phyloP scores from a whole-genome alignment of 2,329 filamentous ascomycete species.

The Podosphaera leucotricha region DNA sequence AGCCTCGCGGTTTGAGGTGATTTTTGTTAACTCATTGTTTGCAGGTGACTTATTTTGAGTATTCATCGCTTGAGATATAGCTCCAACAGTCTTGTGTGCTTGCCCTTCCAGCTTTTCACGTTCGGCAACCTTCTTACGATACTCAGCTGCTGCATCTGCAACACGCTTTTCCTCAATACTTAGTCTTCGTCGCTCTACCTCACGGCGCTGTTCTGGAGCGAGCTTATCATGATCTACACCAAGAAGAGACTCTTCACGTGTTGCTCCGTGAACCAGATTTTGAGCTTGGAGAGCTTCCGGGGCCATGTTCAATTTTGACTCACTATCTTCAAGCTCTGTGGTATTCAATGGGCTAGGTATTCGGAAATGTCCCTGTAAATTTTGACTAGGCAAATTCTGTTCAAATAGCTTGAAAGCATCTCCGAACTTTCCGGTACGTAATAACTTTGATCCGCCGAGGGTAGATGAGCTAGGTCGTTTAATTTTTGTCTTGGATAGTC shows the following conservation, averaged over 20 bases:
- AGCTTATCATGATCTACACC: constrained; percentile 41
- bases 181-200: constrained; percentile 61
- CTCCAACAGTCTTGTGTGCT: constrained; percentile 31
- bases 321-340: constrained; percentile 21
- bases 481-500: constrained; percentile 26
- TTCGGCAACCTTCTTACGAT: constrained; percentile 49
- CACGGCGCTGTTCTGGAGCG: constrained; percentile 69
- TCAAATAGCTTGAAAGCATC: constrained; percentile 91
- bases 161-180: constrained; percentile 80
- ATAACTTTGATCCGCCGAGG: constrained; percentile 51
- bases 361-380: constrained; percentile 20
- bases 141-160: constrained; percentile 69
- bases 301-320: constrained; percentile 43
- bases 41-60: constrained; percentile 49
- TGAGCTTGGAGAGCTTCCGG: constrained; percentile 48
- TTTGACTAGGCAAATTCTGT: constrained; percentile 13
- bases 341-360: constrained; percentile 20
- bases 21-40: background rate
- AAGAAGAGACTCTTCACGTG: background rate
- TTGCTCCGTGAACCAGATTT: constrained; percentile 16
- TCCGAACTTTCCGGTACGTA: constrained; percentile 72
- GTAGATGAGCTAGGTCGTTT: constrained; percentile 53
- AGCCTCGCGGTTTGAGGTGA: background rate
- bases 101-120: constrained; percentile 22
- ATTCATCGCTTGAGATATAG: constrained; percentile 43